phyloP scores from a whole-genome alignment of 83 land plant species.

The Picea abies region DNA sequence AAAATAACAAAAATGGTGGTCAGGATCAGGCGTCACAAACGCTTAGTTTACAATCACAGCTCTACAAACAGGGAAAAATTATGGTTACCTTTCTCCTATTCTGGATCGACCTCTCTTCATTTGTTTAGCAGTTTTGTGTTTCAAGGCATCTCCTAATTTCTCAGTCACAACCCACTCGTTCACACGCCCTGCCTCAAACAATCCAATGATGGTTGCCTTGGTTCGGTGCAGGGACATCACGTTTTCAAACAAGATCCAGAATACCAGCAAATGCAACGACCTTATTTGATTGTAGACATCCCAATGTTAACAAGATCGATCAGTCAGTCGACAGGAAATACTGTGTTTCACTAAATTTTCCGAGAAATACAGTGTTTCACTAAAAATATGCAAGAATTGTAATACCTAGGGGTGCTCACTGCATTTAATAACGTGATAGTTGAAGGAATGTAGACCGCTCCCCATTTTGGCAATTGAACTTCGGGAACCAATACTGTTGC shows the following conservation, averaged over 20 bases:
- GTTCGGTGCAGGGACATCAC: constrained; percentile 79
- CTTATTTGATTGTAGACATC: constrained; percentile 21
- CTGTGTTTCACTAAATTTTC: not conserved
- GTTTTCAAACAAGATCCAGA: constrained; percentile 84
- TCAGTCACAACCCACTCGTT: constrained; percentile 88
- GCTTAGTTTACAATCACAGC: no score
- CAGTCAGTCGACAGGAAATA: not conserved
- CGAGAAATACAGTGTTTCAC: not conserved
- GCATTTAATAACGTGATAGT: constrained; percentile 63
- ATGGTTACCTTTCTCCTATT: constrained; percentile 55
- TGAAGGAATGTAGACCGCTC: constrained; percentile 55
- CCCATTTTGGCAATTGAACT: constrained; percentile 37
- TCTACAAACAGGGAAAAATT: no score
- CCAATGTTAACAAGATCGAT: not conserved
- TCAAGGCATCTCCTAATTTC: constrained; percentile 67
- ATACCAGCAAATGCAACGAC: constrained; percentile 62
- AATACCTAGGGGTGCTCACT: constrained; percentile 54
- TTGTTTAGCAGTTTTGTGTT: constrained; percentile 36
- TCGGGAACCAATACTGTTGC: constrained; percentile 48
- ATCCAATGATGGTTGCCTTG: constrained; percentile 65
- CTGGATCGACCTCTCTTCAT: constrained; percentile 32
- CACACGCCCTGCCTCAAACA: constrained; percentile 58
- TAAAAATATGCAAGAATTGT: not conserved
- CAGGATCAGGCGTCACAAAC: no score
- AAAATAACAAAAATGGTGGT: no score